These are phyloP conservation scores for Cymodocea nodosa DNA, from an alignment of 116 monocot genomes.

Conservation along the genomic window DNA sequence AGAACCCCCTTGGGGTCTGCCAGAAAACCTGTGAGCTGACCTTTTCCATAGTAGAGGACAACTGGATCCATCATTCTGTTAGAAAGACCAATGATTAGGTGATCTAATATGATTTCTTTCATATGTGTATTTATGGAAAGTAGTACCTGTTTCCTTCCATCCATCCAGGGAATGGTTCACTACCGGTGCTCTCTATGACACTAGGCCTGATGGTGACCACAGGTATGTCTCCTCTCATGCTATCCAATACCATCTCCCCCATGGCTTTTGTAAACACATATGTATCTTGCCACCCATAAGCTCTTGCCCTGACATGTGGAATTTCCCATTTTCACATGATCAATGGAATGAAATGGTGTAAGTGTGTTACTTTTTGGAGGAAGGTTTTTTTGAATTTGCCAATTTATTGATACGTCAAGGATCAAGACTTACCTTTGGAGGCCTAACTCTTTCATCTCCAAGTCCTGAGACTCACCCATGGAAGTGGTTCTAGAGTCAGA, in stretches of 20 bases:
- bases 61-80: conserved; percentile 96
- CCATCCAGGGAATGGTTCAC: conserved; percentile 92
- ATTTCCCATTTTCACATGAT: not conserved
- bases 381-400: not conserved
- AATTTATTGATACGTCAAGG: not conserved
- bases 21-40: conserved; percentile 67
- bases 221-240: conserved; percentile 67
- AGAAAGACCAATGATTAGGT: too few species aligned
- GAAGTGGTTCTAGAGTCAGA: conserved; percentile 8
- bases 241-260: conserved; percentile 81
- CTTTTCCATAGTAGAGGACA: conserved; percentile 80
- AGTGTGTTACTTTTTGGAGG: not conserved
- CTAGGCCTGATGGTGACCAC: conserved; percentile 78
- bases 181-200: conserved; percentile 69
- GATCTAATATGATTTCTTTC: too few species aligned
- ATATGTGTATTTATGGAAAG: not conserved
- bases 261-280: conserved; percentile 99
- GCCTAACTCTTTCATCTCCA: conserved; percentile 72
- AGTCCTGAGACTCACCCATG: conserved; percentile 16
- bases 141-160: conserved; percentile 93
- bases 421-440: conserved; percentile 33
- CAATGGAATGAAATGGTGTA: too few species aligned
- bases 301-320: conserved; percentile 48
- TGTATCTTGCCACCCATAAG: conserved; percentile 84
- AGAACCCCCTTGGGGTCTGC: conserved; percentile 63